These are phyloP conservation scores for Neophaeococcomyces aloes DNA, from an alignment of 2,329 filamentous ascomycete species.

Conservation along the genomic window DNA sequence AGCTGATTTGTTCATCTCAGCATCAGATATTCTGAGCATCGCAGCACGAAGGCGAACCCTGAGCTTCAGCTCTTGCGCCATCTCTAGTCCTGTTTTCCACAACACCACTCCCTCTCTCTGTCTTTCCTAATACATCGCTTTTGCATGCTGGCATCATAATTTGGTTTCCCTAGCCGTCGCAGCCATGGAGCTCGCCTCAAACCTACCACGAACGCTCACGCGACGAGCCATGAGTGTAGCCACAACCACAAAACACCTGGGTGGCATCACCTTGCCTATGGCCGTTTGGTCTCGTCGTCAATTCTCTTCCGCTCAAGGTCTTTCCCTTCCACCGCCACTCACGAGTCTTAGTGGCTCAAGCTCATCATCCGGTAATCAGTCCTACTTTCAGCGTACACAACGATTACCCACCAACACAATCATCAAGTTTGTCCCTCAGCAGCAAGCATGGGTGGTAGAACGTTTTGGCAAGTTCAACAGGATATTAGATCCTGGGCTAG, in stretches of 20 bases:
- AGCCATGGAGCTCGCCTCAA: conserved; percentile 9
- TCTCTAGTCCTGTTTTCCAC: too few species aligned
- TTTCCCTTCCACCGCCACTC: conserved; percentile 21
- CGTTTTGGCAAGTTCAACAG: conserved; percentile 97
- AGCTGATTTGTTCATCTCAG: too few species aligned
- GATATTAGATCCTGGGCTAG: conserved; percentile 83
- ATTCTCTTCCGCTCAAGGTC: conserved; percentile 14
- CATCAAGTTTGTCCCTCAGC: conserved; percentile 94
- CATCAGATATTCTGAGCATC: too few species aligned
- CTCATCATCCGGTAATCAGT: conserved; percentile 35
- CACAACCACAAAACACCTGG: background rate
- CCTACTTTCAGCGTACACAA: conserved; percentile 63
- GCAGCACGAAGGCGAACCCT: too few species aligned
- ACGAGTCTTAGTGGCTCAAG: conserved; percentile 27
- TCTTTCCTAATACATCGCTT: too few species aligned
- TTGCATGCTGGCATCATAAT: too few species aligned
- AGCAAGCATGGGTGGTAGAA: conserved; percentile 99
- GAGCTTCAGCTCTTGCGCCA: too few species aligned
- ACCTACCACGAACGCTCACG: conserved; percentile 3
- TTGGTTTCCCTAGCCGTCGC: background rate
- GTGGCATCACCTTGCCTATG: conserved; percentile 17
- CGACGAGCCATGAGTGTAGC: background rate
- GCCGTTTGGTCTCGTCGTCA: conserved; percentile 18
- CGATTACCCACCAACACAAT: conserved; percentile 83
- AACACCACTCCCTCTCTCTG: too few species aligned